phyloP scores from a whole-genome alignment of 176 grass and related monocot genomes.

The Poa annua region DNA sequence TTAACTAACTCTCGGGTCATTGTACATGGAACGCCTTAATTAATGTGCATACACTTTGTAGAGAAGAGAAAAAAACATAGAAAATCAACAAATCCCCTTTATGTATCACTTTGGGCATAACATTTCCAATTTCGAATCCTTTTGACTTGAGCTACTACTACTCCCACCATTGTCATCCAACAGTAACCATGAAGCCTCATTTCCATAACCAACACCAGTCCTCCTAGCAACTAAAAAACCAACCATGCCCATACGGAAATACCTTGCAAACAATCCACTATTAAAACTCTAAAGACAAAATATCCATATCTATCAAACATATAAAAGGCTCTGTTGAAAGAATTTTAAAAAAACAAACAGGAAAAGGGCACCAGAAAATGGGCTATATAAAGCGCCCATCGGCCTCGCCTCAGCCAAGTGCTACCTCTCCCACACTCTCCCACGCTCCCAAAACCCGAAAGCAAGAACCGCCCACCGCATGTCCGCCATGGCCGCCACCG shows the following conservation, averaged over 20 bases:
- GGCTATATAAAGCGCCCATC: slow-evolving; percentile 45
- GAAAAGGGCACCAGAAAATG: slow-evolving; percentile 20
- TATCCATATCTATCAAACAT: not conserved
- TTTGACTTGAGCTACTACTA: not conserved
- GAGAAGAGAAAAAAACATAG: not conserved
- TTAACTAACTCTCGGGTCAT: no score
- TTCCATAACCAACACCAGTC: slow-evolving; percentile 21
- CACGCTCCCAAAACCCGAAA: slow-evolving; percentile 19
- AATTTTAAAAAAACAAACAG: no score
- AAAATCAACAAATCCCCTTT: not conserved
- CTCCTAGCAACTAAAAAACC: not conserved
- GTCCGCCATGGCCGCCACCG: slow-evolving; percentile 41
- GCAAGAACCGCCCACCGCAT: not conserved
- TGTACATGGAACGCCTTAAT: no score
- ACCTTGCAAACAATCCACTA: not conserved
- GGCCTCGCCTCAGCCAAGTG: slow-evolving; percentile 32
- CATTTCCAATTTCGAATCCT: not conserved
- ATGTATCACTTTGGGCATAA: not conserved
- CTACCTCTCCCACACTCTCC: not conserved
- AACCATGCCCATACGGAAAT: not conserved
- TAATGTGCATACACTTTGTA: no score
- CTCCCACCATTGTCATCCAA: not conserved
- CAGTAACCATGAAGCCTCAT: not conserved
- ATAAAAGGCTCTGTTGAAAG: not conserved
- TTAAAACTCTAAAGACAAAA: not conserved